Percentiles rank a stretch among this genome's conserved stretches.
Conservation (phyloP, 2,329 filamentous ascomycete genomes). For the Aspergillus sp. region DNA sequence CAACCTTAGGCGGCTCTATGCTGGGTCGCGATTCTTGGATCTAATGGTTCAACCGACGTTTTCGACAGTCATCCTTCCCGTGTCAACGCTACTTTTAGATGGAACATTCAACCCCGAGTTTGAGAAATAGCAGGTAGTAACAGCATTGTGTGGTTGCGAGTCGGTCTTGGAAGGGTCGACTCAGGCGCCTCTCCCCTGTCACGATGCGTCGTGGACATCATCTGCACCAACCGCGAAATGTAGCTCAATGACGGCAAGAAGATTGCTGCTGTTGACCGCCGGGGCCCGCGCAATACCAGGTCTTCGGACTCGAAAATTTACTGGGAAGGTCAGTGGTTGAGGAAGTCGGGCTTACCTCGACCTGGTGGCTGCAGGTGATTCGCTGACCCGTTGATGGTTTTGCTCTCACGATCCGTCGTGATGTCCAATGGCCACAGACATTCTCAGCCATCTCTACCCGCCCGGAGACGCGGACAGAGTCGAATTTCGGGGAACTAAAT, state of each 20-base stretch:
- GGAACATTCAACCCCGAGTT: background rate
- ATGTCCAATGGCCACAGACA: constrained; percentile 8
- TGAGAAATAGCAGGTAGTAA: background rate
- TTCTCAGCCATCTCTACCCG: constrained; percentile 12
- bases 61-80: background rate
- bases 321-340: background rate
- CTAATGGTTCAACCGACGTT: constrained; percentile 7
- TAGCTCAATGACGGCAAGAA: background rate
- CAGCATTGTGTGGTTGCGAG: background rate
- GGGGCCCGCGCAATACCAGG: background rate
- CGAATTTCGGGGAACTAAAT: constrained; percentile 4
- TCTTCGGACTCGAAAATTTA: background rate
- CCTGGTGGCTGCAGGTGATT: constrained; percentile 7
- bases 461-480: constrained; percentile 3
- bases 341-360: background rate
- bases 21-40: background rate
- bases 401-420: background rate
- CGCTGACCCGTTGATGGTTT: constrained; percentile 3
- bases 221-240: constrained; percentile 1
- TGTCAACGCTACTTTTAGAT: background rate
- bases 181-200: background rate
- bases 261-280: constrained; percentile 3
- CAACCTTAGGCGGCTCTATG: constrained; percentile 24
- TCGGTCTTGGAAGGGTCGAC: constrained; percentile 3
- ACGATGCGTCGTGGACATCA: constrained; percentile 6